Conservation (phyloP, 495 filamentous ascomycete genomes). For the Jackrogersella minutella region DNA sequence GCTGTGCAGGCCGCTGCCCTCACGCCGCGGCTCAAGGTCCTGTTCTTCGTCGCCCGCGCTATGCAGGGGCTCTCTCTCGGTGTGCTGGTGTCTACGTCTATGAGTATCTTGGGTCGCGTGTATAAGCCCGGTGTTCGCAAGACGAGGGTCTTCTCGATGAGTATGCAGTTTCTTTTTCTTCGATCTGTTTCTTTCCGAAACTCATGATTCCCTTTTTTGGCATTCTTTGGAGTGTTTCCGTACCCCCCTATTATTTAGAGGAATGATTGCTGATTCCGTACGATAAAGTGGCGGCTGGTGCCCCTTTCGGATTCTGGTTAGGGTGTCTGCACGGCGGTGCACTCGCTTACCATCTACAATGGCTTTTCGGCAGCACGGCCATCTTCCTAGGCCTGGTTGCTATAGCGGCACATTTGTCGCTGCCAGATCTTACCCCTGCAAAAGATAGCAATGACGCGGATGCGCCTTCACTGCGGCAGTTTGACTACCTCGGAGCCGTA, state of each 20-base stretch:
- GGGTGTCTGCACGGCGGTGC: constrained; percentile 47
- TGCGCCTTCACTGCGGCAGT: constrained; percentile 29
- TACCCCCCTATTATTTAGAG: neutral
- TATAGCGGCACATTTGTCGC: constrained; percentile 54
- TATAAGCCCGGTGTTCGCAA: constrained; percentile 63
- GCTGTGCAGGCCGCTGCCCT: constrained; percentile 51
- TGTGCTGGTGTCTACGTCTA: constrained; percentile 64
- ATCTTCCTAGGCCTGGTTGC: constrained; percentile 68
- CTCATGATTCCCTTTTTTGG: neutral
- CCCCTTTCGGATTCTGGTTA: constrained; percentile 58
- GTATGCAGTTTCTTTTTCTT: constrained; percentile 8
- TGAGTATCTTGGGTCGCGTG: constrained; percentile 65
- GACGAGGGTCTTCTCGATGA: constrained; percentile 67
- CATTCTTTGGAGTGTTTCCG: neutral
- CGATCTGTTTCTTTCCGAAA: no score
- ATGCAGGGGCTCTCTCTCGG: constrained; percentile 67
- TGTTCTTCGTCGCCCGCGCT: constrained; percentile 63
- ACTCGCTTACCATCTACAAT: constrained; percentile 56
- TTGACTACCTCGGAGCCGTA: constrained; percentile 60
- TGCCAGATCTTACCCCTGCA: constrained; percentile 47
- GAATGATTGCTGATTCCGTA: neutral
- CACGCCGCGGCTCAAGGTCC: constrained; percentile 48
- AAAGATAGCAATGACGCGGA: constrained; percentile 40
- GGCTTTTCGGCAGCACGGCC: constrained; percentile 55
- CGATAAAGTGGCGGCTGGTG: constrained; percentile 60